These are phyloP conservation scores for Stereocaulon alpinum DNA, from an alignment of 495 filamentous ascomycete species.

Conservation along the genomic window DNA sequence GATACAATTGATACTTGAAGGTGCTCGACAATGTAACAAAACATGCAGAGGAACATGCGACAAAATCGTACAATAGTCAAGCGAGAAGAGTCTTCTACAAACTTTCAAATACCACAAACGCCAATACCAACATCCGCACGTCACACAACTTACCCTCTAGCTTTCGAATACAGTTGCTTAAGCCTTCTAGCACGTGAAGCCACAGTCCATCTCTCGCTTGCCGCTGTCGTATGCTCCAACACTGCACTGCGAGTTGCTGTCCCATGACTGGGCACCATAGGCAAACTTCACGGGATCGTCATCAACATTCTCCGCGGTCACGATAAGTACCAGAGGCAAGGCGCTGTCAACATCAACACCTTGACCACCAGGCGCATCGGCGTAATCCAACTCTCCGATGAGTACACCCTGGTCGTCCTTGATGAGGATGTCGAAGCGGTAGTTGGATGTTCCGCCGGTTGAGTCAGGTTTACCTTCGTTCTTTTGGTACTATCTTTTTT, in stretches of 20 bases:
- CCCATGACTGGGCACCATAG: constrained; percentile 7
- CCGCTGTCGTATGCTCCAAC: constrained; percentile 9
- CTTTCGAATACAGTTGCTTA: not conserved
- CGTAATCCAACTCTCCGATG: not conserved
- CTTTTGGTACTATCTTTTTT: constrained; percentile 2
- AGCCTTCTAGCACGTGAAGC: constrained; percentile 2
- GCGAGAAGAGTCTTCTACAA: too few relatives aligned
- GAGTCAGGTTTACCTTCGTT: constrained; percentile 2
- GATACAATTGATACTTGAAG: too few relatives aligned
- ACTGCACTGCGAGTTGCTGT: constrained; percentile 8
- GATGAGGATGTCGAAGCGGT: constrained; percentile 5
- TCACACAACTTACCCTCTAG: not conserved
- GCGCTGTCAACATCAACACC: constrained; percentile 4
- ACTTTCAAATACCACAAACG: too few relatives aligned
- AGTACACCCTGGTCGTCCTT: not conserved
- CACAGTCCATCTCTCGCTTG: constrained; percentile 1
- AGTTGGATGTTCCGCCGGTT: constrained; percentile 1
- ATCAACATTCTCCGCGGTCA: constrained; percentile 1
- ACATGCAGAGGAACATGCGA: too few relatives aligned
- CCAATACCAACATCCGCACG: not conserved
- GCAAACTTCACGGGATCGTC: constrained; percentile 6
- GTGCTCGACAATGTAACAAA: too few relatives aligned
- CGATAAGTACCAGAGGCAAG: constrained; percentile 1
- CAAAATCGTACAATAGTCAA: too few relatives aligned
- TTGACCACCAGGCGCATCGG: not conserved